Evolutionary conservation across 192 early-diverging fungal species (phyloP), one percentile per base, ranked within the genome.

Genomic region (Backusella australiensis): DNA sequence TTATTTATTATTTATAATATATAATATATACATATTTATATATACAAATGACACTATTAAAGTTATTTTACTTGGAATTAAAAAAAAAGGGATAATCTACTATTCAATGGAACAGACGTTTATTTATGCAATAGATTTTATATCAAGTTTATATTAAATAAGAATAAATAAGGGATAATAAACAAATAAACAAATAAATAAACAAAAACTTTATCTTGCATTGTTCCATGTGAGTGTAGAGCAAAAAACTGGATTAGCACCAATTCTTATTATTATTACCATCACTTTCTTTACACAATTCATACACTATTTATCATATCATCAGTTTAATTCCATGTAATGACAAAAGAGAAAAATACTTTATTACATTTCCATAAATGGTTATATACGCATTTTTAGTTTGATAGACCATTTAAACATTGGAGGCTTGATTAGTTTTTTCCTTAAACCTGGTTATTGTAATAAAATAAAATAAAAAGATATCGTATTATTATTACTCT

Each of bases 331-430:
- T 19, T 4, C 6, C 38, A 39, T 11, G 11, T 11, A 44, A 19
- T 19, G 15, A 14, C 4, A 44, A 65, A 65, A 67, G n/a, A n/a
- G 6, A 38, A 67, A 38, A 67, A 67, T 6, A 67, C 5, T 35
- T 32, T 67, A 35, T 65, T 65, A 15, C 32, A 65, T 65, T 65
- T 65, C 21, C 29, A 67, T 35, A 67, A 67, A 67, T 35, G 67
- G 34, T 67, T 34, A 65, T 23, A 35, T 67, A n/a, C 14, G 17
- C 34, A 67, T 32, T 34, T 32, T 67, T 35, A 35, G 67, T n/a
- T 17, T 35, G 32, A 36, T 35, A 29, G 34, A 29, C 11, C 29
- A 14, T 11, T 38, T 19, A 36, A 8, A 67, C 35, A 38, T 67
- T 35, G 15, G 23, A 29, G 34, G 34, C 26, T 35, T 67, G 34